These are phyloP conservation scores for Corchorus olitorius DNA, from an alignment of 345 rosid species.

Conservation along the genomic window DNA sequence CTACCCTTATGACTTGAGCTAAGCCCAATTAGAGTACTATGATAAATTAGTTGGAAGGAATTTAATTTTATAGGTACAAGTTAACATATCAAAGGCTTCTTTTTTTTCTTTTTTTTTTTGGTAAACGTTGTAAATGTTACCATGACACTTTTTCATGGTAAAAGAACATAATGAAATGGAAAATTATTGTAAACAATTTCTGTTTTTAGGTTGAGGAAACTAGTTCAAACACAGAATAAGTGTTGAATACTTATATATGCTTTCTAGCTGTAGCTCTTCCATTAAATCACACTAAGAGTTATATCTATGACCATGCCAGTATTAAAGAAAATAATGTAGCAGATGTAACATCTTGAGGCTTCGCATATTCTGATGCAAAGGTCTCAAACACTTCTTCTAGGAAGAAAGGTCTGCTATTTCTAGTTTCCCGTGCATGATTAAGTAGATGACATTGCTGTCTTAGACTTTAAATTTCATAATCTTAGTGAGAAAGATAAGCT, in stretches of 20 bases:
- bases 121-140: neutral
- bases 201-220: neutral
- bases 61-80: neutral
- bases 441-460: neutral
- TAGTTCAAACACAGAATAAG: neutral
- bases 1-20: neutral
- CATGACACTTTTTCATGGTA: neutral
- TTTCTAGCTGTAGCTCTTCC: neutral
- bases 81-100: neutral
- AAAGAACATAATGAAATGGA: neutral
- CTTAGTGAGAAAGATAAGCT: neutral
- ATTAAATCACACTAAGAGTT: neutral
- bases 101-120: neutral
- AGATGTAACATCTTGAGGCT: neutral
- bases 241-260: neutral
- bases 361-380: neutral
- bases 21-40: neutral
- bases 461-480: slow-evolving; percentile 5
- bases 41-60: neutral
- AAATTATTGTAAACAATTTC: neutral
- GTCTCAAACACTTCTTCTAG: neutral
- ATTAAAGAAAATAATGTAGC: neutral
- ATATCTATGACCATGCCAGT: neutral
- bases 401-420: neutral
- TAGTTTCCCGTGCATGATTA: neutral